Evolutionary conservation across 2,329 filamentous ascomycete genomes (phyloP).

Genomic region (Sarocladium brachiariae): DNA sequence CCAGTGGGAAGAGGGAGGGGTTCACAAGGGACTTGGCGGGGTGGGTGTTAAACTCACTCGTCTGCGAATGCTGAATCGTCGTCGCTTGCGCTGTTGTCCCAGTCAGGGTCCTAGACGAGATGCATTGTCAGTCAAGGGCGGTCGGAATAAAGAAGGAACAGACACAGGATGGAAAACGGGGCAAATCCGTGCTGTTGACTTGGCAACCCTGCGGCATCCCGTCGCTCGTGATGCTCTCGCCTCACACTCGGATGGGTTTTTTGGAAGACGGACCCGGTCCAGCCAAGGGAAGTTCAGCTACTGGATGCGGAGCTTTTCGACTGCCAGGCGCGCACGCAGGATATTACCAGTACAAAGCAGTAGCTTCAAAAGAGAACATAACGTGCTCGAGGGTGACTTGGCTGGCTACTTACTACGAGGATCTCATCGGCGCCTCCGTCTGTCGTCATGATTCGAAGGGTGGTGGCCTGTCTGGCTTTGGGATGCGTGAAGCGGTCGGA

Average conservation of each 20-base stretch:
- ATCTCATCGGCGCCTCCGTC: neutral
- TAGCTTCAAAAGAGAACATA: too few species aligned
- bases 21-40: neutral
- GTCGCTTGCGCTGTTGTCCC: neutral
- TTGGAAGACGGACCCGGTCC: too few species aligned
- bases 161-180: neutral
- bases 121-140: neutral
- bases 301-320: too few species aligned
- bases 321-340: too few species aligned
- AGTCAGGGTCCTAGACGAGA: neutral
- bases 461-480: too few species aligned
- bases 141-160: too few species aligned
- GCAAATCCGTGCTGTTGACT: neutral
- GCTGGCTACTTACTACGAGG: constrained; percentile 1
- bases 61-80: constrained; percentile 2
- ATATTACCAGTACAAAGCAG: too few species aligned
- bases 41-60: constrained; percentile 4
- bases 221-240: neutral
- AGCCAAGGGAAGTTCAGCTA: too few species aligned
- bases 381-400: too few species aligned
- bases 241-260: neutral
- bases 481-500: too few species aligned
- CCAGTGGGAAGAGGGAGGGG: neutral
- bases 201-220: neutral
- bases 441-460: neutral